Evolutionary conservation across 2,329 filamentous ascomycete species (phyloP).

Genomic region (Achaetomium macrosporum): DNA sequence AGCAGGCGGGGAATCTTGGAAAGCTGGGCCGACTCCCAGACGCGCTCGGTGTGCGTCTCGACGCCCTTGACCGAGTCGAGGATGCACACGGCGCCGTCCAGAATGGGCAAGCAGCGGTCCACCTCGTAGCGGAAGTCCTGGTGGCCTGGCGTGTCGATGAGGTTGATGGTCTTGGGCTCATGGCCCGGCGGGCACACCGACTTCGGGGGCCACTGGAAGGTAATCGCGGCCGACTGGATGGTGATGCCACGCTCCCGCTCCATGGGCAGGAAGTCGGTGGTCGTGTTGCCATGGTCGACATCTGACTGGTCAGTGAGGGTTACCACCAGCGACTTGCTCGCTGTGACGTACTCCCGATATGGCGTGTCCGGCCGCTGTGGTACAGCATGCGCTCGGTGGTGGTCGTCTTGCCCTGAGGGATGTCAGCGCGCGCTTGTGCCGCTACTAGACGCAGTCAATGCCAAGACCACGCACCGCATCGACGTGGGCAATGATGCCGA

Average conservation of each 20-base stretch:
- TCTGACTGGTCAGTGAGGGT: slow-evolving; percentile 42
- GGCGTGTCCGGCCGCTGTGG: slow-evolving; percentile 82
- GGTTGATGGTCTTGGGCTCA: slow-evolving; percentile 65
- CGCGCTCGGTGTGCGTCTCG: slow-evolving; percentile 93
- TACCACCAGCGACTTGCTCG: neutral
- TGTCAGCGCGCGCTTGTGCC: slow-evolving; percentile 14
- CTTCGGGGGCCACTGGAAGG: slow-evolving; percentile 75
- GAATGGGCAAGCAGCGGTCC: slow-evolving; percentile 63
- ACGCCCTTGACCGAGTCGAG: slow-evolving; percentile 48
- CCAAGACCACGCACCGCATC: slow-evolving; percentile 60
- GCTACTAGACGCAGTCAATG: neutral
- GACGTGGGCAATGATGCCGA: slow-evolving; percentile 97
- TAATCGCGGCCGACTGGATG: slow-evolving; percentile 94
- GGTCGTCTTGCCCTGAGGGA: slow-evolving; percentile 75
- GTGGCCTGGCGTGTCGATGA: slow-evolving; percentile 95
- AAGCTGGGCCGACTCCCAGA: slow-evolving; percentile 84
- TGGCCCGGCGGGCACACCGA: slow-evolving; percentile 36
- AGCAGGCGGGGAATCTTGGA: slow-evolving; percentile 79
- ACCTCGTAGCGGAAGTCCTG: slow-evolving; percentile 98
- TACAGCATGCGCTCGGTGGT: slow-evolving; percentile 99
- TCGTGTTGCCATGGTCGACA: slow-evolving; percentile 93
- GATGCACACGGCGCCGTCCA: slow-evolving; percentile 33
- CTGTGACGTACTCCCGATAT: slow-evolving; percentile 62
- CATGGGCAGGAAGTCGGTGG: slow-evolving; percentile 92
- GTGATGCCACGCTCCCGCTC: slow-evolving; percentile 92